Evolutionary conservation across 768 basidiomycete genomes (phyloP).

Genomic region (Glaciozyma martinii): DNA sequence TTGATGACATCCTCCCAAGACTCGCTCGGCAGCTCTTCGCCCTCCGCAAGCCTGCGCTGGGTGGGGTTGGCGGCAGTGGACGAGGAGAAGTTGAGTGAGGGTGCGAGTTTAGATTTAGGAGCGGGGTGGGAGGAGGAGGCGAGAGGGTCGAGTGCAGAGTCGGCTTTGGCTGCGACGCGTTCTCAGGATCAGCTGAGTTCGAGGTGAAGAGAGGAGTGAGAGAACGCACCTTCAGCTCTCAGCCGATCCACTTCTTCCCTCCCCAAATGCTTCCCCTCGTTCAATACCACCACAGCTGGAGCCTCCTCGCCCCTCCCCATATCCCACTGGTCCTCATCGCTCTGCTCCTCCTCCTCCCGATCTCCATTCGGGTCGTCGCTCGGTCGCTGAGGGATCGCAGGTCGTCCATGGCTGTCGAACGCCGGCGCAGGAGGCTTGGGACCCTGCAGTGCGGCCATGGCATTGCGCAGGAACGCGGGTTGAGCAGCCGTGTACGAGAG

Average conservation of each 20-base stretch:
- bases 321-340: conserved; percentile 9
- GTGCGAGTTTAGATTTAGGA: neutral
- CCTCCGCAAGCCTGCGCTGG: neutral
- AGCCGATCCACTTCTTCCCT: conserved; percentile 21
- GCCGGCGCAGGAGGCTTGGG: neutral
- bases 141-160: neutral
- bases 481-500: conserved; percentile 4
- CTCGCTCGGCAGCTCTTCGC: conserved; percentile 4
- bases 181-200: too few relatives aligned
- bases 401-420: conserved; percentile 6
- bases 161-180: conserved; percentile 10
- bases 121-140: neutral
- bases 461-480: conserved; percentile 25
- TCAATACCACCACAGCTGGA: conserved; percentile 17
- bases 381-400: conserved; percentile 15
- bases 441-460: conserved; percentile 12
- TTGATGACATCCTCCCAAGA: conserved; percentile 23
- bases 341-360: neutral
- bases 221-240: conserved; percentile 8
- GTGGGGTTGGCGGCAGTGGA: neutral
- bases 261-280: conserved; percentile 24
- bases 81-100: conserved; percentile 25
- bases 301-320: conserved; percentile 20
- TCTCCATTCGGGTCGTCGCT: neutral
- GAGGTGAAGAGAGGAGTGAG: neutral